Conservation (phyloP, 495 filamentous ascomycete species). For the Xylaria palmicola region DNA sequence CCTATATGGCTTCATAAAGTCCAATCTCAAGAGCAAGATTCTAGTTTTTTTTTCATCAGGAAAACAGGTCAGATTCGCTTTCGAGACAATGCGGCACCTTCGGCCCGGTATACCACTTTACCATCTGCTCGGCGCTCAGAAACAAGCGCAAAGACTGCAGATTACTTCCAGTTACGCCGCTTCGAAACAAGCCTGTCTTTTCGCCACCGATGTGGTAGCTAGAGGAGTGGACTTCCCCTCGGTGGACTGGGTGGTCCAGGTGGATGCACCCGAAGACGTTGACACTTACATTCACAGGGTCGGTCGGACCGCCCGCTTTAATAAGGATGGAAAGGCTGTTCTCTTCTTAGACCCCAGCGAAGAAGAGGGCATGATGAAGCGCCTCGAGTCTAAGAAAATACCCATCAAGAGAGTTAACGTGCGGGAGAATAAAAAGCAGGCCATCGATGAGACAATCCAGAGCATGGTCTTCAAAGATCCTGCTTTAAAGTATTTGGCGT, state of each 20-base stretch:
- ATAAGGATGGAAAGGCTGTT: slow-evolving; percentile 81
- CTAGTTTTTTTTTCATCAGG: slow-evolving; percentile 91
- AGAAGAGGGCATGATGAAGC: slow-evolving; percentile 78
- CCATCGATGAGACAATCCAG: slow-evolving; percentile 78
- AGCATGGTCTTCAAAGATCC: slow-evolving; percentile 94
- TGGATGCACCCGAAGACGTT: slow-evolving; percentile 92
- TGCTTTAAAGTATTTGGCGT: slow-evolving; percentile 89
- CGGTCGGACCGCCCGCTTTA: slow-evolving; percentile 90
- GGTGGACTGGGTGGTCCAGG: slow-evolving; percentile 95
- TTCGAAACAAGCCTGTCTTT: slow-evolving; percentile 79
- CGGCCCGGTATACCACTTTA: slow-evolving; percentile 95
- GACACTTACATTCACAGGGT: slow-evolving; percentile 98
- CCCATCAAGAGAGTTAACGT: slow-evolving; percentile 81
- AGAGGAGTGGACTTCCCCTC: slow-evolving; percentile 93
- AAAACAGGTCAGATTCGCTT: slow-evolving; percentile 95
- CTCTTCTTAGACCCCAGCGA: slow-evolving; percentile 91
- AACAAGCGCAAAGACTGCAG: slow-evolving; percentile 81
- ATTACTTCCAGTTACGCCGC: slow-evolving; percentile 79
- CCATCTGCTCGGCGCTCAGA: slow-evolving; percentile 92
- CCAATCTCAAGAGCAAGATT: slow-evolving; percentile 87
- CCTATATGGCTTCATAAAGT: slow-evolving; percentile 85
- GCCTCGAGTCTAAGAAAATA: slow-evolving; percentile 84
- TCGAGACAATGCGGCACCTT: slow-evolving; percentile 87
- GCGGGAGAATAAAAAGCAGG: slow-evolving; percentile 83
- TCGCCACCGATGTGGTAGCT: slow-evolving; percentile 93